phyloP scores from a whole-genome alignment of 495 filamentous ascomycete genomes.

The Xylaria flabelliformis region DNA sequence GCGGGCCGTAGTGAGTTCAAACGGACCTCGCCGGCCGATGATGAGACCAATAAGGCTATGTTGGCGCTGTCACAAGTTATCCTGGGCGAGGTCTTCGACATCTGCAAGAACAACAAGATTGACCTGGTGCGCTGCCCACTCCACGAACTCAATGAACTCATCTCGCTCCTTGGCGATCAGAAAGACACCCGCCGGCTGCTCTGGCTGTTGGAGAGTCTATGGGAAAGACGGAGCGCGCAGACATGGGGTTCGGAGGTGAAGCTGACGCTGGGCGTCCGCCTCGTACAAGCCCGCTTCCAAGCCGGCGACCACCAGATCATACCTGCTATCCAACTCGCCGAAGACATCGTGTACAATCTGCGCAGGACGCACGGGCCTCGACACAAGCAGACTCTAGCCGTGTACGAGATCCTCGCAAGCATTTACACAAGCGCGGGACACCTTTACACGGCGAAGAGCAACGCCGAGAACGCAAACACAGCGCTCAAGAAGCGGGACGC shows the following conservation, averaged over 20 bases:
- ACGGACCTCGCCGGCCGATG: conserved; percentile 2
- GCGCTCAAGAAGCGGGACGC: conserved; percentile 17
- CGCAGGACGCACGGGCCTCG: conserved; percentile 59
- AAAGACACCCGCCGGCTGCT: conserved; percentile 4
- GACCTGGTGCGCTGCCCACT: conserved; percentile 20
- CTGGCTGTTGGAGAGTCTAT: conserved; percentile 22
- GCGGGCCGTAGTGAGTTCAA: conserved; percentile 20
- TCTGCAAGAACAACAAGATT: conserved; percentile 24
- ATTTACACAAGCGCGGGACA: conserved; percentile 56
- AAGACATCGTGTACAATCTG: conserved; percentile 63
- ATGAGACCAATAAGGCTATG: conserved; percentile 22
- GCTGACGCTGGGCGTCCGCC: conserved; percentile 50
- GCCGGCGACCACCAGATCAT: conserved; percentile 38
- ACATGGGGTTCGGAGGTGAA: conserved; percentile 20
- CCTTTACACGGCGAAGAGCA: conserved; percentile 50
- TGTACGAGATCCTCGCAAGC: conserved; percentile 56
- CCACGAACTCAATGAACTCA: conserved; percentile 19
- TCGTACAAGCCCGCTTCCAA: conserved; percentile 59
- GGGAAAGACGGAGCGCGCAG: conserved; percentile 9
- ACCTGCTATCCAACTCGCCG: conserved; percentile 53
- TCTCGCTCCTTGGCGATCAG: conserved; percentile 23
- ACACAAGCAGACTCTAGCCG: conserved; percentile 55
- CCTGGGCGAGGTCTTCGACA: conserved; percentile 18
- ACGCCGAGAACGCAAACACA: conserved; percentile 49
- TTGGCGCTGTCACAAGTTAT: conserved; percentile 15